Evolutionary conservation across 805 yeast species (phyloP), one percentile per base, ranked within the genome.

Genomic region (Zygosaccharomyces kombuchaensis): DNA sequence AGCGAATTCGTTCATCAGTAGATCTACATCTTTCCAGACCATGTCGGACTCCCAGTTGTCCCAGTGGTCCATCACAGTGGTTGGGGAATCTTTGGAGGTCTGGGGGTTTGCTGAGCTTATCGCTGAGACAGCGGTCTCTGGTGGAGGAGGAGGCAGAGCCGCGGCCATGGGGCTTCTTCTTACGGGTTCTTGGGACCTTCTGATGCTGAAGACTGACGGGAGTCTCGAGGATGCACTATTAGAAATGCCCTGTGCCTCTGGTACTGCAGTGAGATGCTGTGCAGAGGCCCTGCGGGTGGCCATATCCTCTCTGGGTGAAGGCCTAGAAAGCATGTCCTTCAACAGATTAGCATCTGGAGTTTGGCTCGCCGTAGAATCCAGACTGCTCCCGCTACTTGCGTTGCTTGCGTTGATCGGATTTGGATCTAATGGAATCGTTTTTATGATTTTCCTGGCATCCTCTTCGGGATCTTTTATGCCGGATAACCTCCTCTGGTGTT

Each of bases 1-100:
- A 4, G 96, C 96, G 66, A 87, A 88, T 59, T 87, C 95, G 59
- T 85, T 87, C 96, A 88, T 87, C 47, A 88, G 85, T 39, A 87
- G 74, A 53, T 87, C 95, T 23, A 88, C 90, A 59, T 88, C 95
- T 58, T 82, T 84, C 89, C 75, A 72, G 2, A 71, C 66, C 59
- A 68, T 61, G 31, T 71, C 75, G 14, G 68, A 67, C 14, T 69
- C 66, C 75, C 75, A 70, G 37, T 69, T 71, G 47, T 70, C 75
- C 58, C 66, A 65, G 9, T 62, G 59, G 21, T 68, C 73, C 49
- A 67, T 49, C 9, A 67, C 45, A 3, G 57, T 47, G 30, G 47
- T 52, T 6, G 68, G 64, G 2, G 66, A 62, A 45, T 55, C 57
- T 9, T 47, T 60, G 17, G 56, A 51, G 31, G 46, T n/a, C 25